A percentile compares a stretch with the other conserved stretches of the same genome.
phyloP scores from a whole-genome alignment of 805 yeast genomes.

The Kodamaea sagamina region DNA sequence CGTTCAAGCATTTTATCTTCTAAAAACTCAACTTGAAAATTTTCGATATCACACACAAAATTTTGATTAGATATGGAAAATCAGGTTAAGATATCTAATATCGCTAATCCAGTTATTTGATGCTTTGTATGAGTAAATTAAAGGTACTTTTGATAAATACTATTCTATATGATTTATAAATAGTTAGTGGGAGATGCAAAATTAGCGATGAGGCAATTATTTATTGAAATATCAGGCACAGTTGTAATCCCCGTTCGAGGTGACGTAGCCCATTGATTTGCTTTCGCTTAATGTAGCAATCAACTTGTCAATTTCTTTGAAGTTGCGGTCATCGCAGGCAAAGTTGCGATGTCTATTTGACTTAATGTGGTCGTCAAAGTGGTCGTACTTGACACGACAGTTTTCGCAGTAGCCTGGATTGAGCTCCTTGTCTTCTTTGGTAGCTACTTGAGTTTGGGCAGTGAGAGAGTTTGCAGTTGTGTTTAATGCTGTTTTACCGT shows the following conservation, averaged over 20 bases:
- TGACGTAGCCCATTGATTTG: conserved; percentile 42
- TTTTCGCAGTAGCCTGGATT: conserved; percentile 90
- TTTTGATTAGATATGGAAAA: background rate
- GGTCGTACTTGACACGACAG: conserved; percentile 80
- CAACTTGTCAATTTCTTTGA: conserved; percentile 73
- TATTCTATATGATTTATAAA: no score
- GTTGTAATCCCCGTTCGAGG: conserved; percentile 43
- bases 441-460: conserved; percentile 14
- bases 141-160: background rate
- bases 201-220: conserved; percentile 7
- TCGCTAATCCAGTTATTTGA: no score
- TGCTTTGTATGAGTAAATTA: no score
- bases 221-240: conserved; percentile 14
- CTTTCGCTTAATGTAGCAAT: conserved; percentile 52
- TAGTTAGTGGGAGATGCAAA: no score
- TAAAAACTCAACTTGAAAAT: background rate
- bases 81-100: background rate
- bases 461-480: conserved; percentile 6
- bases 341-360: conserved; percentile 74
- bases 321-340: conserved; percentile 71
- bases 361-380: conserved; percentile 71
- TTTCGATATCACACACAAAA: conserved; percentile 1
- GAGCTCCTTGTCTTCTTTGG: conserved; percentile 30
- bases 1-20: conserved; percentile 1
- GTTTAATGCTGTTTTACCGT: conserved; percentile 11